These are phyloP conservation scores for Claviceps sp. DNA, from an alignment of 2,329 filamentous ascomycete species.

Conservation along the genomic window DNA sequence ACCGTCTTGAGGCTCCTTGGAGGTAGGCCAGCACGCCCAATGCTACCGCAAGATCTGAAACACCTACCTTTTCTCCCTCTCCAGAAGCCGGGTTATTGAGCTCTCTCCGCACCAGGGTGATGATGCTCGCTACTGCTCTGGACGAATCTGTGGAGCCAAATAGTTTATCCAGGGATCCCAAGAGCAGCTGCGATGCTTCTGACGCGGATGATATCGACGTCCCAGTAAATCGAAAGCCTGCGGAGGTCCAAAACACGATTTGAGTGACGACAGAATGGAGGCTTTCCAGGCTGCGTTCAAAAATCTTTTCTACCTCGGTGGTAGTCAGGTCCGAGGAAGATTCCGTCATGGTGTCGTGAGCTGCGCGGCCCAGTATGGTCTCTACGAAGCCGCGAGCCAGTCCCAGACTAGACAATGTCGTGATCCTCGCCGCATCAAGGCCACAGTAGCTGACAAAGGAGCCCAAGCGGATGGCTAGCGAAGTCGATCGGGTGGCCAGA, in stretches of 20 bases:
- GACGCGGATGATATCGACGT: conserved; percentile 41
- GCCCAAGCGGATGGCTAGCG: conserved; percentile 40
- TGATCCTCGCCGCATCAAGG: conserved; percentile 39
- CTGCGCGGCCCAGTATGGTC: conserved; percentile 38
- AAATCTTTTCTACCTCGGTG: conserved; percentile 40
- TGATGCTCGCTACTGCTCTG: conserved; percentile 51
- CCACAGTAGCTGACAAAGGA: conserved; percentile 38
- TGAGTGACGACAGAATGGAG: conserved; percentile 44
- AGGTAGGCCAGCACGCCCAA: conserved; percentile 48
- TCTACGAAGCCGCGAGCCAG: conserved; percentile 41
- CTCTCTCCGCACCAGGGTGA: conserved; percentile 49
- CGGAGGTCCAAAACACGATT: conserved; percentile 47
- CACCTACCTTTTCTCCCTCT: conserved; percentile 44
- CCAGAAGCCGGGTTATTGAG: conserved; percentile 51
- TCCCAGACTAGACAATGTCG: conserved; percentile 44
- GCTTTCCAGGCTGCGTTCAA: conserved; percentile 42
- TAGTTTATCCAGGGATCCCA: conserved; percentile 48
- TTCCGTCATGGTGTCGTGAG: conserved; percentile 32
- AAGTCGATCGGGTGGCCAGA: conserved; percentile 45
- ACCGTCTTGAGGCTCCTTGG: conserved; percentile 41
- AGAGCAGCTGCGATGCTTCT: conserved; percentile 42
- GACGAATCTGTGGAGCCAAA: conserved; percentile 59
- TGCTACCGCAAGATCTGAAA: conserved; percentile 47
- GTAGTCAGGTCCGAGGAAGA: conserved; percentile 33
- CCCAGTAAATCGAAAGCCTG: conserved; percentile 44